phyloP scores from a whole-genome alignment of 192 early-diverging fungal genomes.

The Coemansia sp. region DNA sequence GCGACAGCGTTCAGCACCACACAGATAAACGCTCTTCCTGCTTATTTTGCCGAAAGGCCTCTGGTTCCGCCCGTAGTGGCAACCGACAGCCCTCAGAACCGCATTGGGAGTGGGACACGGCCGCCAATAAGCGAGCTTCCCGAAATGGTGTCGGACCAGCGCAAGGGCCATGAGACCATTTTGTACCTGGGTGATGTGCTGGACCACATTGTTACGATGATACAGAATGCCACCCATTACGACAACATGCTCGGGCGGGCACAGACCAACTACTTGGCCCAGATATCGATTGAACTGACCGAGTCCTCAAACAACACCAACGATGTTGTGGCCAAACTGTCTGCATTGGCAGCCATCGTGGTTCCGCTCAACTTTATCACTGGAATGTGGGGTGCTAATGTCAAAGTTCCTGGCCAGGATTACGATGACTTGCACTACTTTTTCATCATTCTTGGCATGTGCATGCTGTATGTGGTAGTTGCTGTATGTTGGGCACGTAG shows the following conservation, averaged over 20 bases:
- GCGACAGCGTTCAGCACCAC: slow-evolving; percentile 44
- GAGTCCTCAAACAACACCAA: slow-evolving; percentile 78
- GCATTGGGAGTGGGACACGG: slow-evolving; percentile 6
- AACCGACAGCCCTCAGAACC: slow-evolving; percentile 27
- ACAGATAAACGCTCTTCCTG: slow-evolving; percentile 33
- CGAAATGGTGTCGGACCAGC: slow-evolving; percentile 42
- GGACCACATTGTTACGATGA: slow-evolving; percentile 76
- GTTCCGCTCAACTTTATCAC: slow-evolving; percentile 90
- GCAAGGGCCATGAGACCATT: slow-evolving; percentile 60
- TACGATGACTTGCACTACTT: slow-evolving; percentile 45
- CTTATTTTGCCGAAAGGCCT: background rate
- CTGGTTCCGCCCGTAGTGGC: background rate
- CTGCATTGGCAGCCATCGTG: slow-evolving; percentile 82
- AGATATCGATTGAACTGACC: slow-evolving; percentile 74
- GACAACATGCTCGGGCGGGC: slow-evolving; percentile 69
- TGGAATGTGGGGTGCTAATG: slow-evolving; percentile 65
- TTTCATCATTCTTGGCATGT: slow-evolving; percentile 40
- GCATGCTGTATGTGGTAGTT: slow-evolving; percentile 35
- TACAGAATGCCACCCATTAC: slow-evolving; percentile 73
- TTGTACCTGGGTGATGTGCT: slow-evolving; percentile 80
- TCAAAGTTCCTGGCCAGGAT: slow-evolving; percentile 53
- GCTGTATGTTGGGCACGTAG: slow-evolving; percentile 34
- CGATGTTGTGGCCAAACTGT: slow-evolving; percentile 84
- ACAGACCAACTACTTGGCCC: slow-evolving; percentile 73
- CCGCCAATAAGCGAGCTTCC: slow-evolving; percentile 5